Conservation (phyloP, 345 rosid species). For the Camelina neglecta region DNA sequence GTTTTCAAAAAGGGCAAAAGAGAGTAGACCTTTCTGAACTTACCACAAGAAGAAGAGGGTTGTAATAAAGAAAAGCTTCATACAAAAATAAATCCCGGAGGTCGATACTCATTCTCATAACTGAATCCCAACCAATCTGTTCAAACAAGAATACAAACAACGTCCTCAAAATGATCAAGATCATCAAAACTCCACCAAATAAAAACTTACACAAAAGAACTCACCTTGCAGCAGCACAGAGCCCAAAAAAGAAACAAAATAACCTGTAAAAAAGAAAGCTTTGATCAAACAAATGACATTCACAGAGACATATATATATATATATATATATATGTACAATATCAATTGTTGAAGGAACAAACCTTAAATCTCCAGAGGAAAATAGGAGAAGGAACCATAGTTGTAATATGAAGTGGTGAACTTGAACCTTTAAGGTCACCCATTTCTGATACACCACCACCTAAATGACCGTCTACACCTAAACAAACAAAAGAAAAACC, state of each 20-base stretch:
- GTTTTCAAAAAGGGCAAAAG: background rate
- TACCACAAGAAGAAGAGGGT: constrained; percentile 96
- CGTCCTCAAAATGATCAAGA: background rate
- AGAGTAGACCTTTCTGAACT: constrained; percentile 40
- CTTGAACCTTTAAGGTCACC: constrained; percentile 59
- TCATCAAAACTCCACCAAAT: background rate
- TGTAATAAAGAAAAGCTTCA: constrained; percentile 92
- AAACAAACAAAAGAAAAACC: background rate
- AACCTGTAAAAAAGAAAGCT: constrained; percentile 53
- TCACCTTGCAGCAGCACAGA: constrained; percentile 87
- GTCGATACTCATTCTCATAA: constrained; percentile 91
- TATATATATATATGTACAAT: background rate
- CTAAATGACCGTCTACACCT: constrained; percentile 49
- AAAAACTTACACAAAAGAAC: constrained; percentile 24
- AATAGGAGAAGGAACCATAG: constrained; percentile 78
- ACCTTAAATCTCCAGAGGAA: constrained; percentile 97
- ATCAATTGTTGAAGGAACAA: background rate
- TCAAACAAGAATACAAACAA: background rate
- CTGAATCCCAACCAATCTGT: constrained; percentile 97
- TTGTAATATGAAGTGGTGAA: constrained; percentile 54
- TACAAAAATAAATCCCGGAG: constrained; percentile 81
- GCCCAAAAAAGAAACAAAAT: constrained; percentile 86
- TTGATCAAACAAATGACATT: background rate
- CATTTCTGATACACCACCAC: constrained; percentile 53
- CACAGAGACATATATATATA: background rate